Percentiles rank a stretch among this genome's conserved stretches.
These are phyloP conservation scores for Curvularia sp. DNA, from an alignment of 2,329 filamentous ascomycete genomes.

Conservation along the genomic window DNA sequence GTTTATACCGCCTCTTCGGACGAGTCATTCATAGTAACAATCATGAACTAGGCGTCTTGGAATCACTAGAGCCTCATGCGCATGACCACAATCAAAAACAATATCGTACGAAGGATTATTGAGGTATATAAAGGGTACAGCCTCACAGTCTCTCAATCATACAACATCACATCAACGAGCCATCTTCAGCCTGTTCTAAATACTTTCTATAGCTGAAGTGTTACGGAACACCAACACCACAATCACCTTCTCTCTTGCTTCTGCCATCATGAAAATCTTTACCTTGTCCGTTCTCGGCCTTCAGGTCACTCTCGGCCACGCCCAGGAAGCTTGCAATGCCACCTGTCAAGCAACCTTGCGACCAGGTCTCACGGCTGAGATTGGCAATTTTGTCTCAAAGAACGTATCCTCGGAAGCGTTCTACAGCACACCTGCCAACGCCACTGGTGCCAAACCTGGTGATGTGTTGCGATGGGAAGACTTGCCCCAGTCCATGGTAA, in stretches of 20 bases:
- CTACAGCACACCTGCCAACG: conserved; percentile 22
- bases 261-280: background rate
- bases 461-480: conserved; percentile 30
- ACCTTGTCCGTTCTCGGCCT: background rate
- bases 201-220: too few species aligned
- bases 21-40: too few species aligned
- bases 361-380: background rate
- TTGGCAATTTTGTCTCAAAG: background rate
- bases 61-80: too few species aligned
- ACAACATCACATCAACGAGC: too few species aligned
- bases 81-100: too few species aligned
- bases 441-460: conserved; percentile 22
- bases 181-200: too few species aligned
- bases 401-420: conserved; percentile 22
- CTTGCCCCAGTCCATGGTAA: conserved; percentile 18
- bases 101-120: too few species aligned
- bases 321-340: background rate
- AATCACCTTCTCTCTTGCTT: background rate
- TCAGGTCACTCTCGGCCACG: background rate
- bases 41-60: too few species aligned
- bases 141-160: too few species aligned
- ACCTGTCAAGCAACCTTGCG: background rate
- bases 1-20: too few species aligned
- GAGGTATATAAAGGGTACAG: too few species aligned
- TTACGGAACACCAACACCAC: background rate